Evolutionary conservation across 2,329 filamentous ascomycete species (phyloP), one percentile per base, ranked within the genome.

Genomic region (Penicillium sp.): DNA sequence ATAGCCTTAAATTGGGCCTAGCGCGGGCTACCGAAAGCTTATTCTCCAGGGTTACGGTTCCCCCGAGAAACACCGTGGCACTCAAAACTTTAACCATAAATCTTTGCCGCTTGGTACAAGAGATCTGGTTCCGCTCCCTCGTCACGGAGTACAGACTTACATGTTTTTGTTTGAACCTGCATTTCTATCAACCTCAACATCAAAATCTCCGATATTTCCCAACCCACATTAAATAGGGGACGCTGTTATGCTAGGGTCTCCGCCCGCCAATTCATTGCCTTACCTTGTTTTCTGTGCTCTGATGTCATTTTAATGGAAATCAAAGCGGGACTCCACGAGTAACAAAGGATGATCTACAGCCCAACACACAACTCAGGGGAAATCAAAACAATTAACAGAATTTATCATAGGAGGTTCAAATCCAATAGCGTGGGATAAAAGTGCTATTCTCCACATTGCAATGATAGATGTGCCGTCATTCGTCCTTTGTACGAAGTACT

Each of bases 251-350:
- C 18, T n/a, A 43, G 5, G 9, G 14, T 13, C 29, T 41, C 2
- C 2, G 33, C 11, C 19, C 19, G 19, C 14, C 28, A 16, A 31
- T 46, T 33, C 14, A 41, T 41, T 18, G 14, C 19, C 29, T 7
- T 22, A 22, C 42, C 13, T 35, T 29, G 18, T 7, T 28, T 19
- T 25, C 31, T 43, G 14, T 14, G 8, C 14, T 25, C 11, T 28
- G 14, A 30, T 27, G 27, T 42, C 27, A 42, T 47, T 16, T 28
- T n/a, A 36, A 42, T 6, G 40, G 40, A 44, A 45, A 49, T 45
- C 45, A 28, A 3, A 12, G 35, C 35, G 46, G 46, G 2, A 33
- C 14, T 28, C 27, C 19, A 19, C 9, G 19, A 44, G 13, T 18
- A 34, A 37, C 12, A 38, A 37, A 38, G 11, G 31, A 30, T 39